These are phyloP conservation scores for Erysimum cheiranthoides DNA, from an alignment of 345 rosid genomes.

Conservation along the genomic window DNA sequence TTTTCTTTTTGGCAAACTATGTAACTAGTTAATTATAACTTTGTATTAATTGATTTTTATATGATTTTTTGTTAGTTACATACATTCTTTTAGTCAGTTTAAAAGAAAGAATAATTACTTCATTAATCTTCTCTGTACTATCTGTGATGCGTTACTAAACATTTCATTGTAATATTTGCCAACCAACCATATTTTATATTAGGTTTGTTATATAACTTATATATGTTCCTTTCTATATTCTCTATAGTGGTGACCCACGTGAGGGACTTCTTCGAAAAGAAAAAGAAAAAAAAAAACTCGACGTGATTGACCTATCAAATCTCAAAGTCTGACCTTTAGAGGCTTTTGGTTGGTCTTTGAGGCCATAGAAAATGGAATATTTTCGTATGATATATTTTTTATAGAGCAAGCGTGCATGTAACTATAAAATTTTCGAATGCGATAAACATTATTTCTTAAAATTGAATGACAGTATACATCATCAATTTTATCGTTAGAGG, in stretches of 20 bases:
- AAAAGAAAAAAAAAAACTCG: not conserved
- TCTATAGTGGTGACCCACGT: constrained; percentile 40
- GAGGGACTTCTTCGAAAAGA: constrained; percentile 3
- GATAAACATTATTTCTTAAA: not conserved
- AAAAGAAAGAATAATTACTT: not conserved
- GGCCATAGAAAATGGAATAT: constrained; percentile 19
- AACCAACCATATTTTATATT: constrained; percentile 12
- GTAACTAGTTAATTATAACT: not conserved
- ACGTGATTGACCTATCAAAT: constrained; percentile 36
- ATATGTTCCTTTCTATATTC: constrained; percentile 19
- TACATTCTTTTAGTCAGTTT: not conserved
- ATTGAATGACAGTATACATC: constrained; percentile 22
- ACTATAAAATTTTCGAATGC: not conserved
- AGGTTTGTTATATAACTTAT: not conserved
- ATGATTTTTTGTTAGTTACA: not conserved
- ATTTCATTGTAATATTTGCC: constrained; percentile 4
- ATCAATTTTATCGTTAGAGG: constrained; percentile 42
- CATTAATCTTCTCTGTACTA: not conserved
- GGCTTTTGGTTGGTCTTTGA: constrained; percentile 41
- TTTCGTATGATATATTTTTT: not conserved
- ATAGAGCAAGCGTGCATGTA: constrained; percentile 33
- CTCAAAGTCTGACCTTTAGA: constrained; percentile 31
- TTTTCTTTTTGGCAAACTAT: not conserved
- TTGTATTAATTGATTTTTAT: not conserved
- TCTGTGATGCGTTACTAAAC: not conserved